These are phyloP conservation scores for Cercospora sp. DNA, from an alignment of 2,329 filamentous ascomycete species.

Conservation along the genomic window DNA sequence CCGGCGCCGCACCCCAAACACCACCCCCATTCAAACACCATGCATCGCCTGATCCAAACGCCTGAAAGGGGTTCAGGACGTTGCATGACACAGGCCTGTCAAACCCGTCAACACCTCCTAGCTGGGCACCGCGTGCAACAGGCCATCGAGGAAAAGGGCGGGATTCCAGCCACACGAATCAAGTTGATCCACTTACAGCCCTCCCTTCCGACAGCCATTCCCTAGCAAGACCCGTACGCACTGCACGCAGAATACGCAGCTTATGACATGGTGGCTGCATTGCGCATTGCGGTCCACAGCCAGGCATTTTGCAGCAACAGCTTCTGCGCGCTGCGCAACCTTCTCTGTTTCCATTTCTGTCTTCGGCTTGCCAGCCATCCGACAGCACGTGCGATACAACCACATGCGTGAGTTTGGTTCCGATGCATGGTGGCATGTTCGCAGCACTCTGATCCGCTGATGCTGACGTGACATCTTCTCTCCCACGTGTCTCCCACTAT, in stretches of 20 bases:
- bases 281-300: background rate
- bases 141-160: background rate
- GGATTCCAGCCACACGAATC: background rate
- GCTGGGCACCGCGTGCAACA: background rate
- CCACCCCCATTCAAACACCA: conserved; percentile 1
- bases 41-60: conserved; percentile 1
- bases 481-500: background rate
- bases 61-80: background rate
- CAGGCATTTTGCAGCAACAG: background rate
- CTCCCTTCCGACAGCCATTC: background rate
- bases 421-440: conserved; percentile 3
- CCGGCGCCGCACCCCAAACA: background rate
- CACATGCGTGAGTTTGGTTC: background rate
- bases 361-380: background rate
- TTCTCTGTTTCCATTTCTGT: background rate
- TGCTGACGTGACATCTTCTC: background rate
- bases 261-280: conserved; percentile 3
- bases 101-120: background rate
- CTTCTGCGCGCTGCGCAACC: background rate
- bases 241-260: background rate
- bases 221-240: background rate
- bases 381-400: conserved; percentile 2
- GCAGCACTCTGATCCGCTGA: background rate
- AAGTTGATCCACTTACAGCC: background rate
- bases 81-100: background rate